Evolutionary conservation across 306 rosid species (phyloP).

Genomic region (Pyrus pyrifolia): DNA sequence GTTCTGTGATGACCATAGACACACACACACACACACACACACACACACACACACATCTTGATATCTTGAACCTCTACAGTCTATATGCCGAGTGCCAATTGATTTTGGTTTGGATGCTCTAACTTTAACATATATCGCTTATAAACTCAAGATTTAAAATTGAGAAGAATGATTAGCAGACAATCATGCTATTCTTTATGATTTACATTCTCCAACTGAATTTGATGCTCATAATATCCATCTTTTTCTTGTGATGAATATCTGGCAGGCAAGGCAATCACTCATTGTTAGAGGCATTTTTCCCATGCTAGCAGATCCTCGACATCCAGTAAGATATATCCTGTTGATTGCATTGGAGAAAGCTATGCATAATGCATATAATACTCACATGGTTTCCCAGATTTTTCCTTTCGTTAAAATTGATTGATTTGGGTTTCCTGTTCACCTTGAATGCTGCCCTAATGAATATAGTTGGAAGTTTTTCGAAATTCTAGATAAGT

Average conservation of each 20-base stretch:
- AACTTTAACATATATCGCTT: background rate
- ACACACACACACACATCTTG: too few relatives aligned
- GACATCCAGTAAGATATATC: slow-evolving; percentile 53
- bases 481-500: background rate
- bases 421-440: background rate
- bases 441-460: background rate
- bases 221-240: too few relatives aligned
- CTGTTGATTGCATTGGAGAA: background rate
- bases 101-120: background rate
- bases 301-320: slow-evolving; percentile 95
- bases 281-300: slow-evolving; percentile 80
- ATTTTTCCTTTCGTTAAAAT: background rate
- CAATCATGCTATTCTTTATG: background rate
- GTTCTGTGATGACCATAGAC: background rate
- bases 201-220: background rate
- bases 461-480: background rate
- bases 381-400: background rate
- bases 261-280: slow-evolving; percentile 83
- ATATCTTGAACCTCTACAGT: background rate
- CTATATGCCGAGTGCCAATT: background rate
- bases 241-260: background rate
- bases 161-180: background rate
- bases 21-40: too few relatives aligned
- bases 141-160: background rate
- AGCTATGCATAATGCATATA: background rate